phyloP scores from a whole-genome alignment of 495 filamentous ascomycete genomes.

The Xylaria palmicola region DNA sequence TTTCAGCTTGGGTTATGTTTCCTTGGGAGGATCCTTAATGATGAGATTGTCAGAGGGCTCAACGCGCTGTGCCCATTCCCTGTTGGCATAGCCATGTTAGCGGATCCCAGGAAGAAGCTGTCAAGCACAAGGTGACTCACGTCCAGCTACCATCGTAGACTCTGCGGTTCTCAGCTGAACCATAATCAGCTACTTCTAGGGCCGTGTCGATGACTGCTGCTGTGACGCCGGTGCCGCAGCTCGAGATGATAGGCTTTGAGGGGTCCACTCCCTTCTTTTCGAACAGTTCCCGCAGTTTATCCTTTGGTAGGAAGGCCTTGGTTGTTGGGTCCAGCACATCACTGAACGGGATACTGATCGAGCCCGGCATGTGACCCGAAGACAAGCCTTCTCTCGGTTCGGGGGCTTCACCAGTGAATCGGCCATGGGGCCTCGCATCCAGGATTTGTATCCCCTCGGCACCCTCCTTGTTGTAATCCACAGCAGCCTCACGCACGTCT shows the following conservation, averaged over 20 bases:
- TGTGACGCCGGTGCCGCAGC: constrained; percentile 92
- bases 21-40: constrained; percentile 37
- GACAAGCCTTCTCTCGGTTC: constrained; percentile 86
- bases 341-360: constrained; percentile 77
- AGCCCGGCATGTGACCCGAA: constrained; percentile 88
- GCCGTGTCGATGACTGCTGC: constrained; percentile 92
- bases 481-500: constrained; percentile 72
- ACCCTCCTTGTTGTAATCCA: constrained; percentile 75
- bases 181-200: constrained; percentile 72
- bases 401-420: constrained; percentile 79
- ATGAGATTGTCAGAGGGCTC: constrained; percentile 55
- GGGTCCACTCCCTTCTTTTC: constrained; percentile 73
- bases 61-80: constrained; percentile 71
- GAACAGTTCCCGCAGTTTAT: constrained; percentile 75
- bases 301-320: constrained; percentile 71
- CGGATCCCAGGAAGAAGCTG: no score
- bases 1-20: constrained; percentile 1
- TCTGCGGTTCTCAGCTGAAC: constrained; percentile 62
- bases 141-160: constrained; percentile 98
- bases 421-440: constrained; percentile 77
- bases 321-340: constrained; percentile 78
- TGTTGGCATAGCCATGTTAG: constrained; percentile 27
- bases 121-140: constrained; percentile 55
- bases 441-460: constrained; percentile 80
- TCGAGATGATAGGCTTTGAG: constrained; percentile 80